phyloP scores from a whole-genome alignment of 805 yeast genomes.

The Torulaspora maleeae region DNA sequence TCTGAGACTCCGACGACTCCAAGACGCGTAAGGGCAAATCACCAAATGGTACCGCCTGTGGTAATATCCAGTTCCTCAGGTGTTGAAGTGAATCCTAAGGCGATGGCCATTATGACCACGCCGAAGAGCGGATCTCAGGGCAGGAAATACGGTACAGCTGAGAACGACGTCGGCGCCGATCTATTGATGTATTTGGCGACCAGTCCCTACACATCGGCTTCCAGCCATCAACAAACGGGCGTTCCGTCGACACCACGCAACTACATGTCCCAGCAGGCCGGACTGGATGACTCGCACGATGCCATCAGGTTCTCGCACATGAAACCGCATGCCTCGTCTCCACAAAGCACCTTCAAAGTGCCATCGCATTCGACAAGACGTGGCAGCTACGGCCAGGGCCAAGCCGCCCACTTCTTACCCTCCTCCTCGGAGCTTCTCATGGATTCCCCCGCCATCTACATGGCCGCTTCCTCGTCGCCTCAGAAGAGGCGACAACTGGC shows the following conservation, averaged over 20 bases:
- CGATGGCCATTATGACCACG: slow-evolving; percentile 7
- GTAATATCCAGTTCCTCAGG: background rate
- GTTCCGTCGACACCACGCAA: slow-evolving; percentile 30
- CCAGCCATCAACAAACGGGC: slow-evolving; percentile 3
- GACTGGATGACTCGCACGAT: slow-evolving; percentile 16
- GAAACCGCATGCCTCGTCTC: slow-evolving; percentile 29
- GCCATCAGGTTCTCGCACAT: slow-evolving; percentile 29
- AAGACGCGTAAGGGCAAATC: slow-evolving; percentile 7
- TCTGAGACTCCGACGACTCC: slow-evolving; percentile 16
- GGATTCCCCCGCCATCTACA: slow-evolving; percentile 29
- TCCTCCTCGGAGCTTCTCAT: slow-evolving; percentile 20
- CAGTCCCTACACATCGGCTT: slow-evolving; percentile 28
- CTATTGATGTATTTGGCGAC: slow-evolving; percentile 36
- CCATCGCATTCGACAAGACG: slow-evolving; percentile 12
- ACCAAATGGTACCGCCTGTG: slow-evolving; percentile 3
- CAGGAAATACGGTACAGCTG: slow-evolving; percentile 9
- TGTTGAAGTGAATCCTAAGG: background rate
- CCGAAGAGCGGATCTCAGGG: slow-evolving; percentile 11
- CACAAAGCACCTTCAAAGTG: slow-evolving; percentile 32
- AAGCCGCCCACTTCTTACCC: background rate
- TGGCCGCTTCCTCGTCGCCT: slow-evolving; percentile 16
- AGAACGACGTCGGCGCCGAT: slow-evolving; percentile 35
- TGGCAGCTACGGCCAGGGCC: slow-evolving; percentile 2
- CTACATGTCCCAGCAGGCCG: slow-evolving; percentile 7
- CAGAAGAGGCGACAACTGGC: slow-evolving; percentile 14